phyloP scores from a whole-genome alignment of 2,329 filamentous ascomycete genomes.

The Monosporascus sp. region DNA sequence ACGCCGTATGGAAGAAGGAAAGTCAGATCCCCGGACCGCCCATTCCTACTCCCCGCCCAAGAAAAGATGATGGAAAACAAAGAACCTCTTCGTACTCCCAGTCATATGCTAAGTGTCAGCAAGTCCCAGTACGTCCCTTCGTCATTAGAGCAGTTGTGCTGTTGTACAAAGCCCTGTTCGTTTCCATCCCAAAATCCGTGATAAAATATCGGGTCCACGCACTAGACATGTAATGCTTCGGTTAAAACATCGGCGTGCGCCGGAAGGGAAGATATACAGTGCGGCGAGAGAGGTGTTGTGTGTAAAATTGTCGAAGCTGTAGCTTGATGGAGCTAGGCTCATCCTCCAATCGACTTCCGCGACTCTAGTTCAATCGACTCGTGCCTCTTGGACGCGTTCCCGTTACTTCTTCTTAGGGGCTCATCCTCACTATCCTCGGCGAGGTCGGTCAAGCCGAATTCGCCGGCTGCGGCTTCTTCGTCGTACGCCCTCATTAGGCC shows the following conservation, averaged over 20 bases:
- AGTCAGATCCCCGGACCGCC: neutral
- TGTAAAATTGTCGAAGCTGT: neutral
- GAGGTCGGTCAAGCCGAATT: constrained; percentile 74
- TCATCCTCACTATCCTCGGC: constrained; percentile 72
- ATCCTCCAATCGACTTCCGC: constrained; percentile 31
- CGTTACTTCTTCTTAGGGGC: constrained; percentile 33
- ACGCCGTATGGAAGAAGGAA: neutral
- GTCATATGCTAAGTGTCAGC: neutral
- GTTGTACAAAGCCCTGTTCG: neutral
- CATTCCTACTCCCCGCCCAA: neutral
- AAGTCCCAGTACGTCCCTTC: neutral
- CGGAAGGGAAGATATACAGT: constrained; percentile 24
- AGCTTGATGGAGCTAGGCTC: neutral
- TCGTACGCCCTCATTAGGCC: constrained; percentile 87
- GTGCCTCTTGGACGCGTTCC: constrained; percentile 33
- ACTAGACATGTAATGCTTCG: constrained; percentile 9
- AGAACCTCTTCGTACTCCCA: neutral
- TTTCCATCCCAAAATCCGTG: neutral
- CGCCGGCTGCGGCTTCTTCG: constrained; percentile 63
- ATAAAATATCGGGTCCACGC: neutral
- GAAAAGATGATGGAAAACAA: neutral
- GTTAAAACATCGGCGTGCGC: constrained; percentile 1
- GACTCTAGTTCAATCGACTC: constrained; percentile 47
- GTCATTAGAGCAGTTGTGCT: neutral
- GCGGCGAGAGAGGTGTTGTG: constrained; percentile 14